Percentiles rank a stretch among this genome's conserved stretches.
Evolutionary conservation across 2,329 filamentous ascomycete species (phyloP).

Genomic region (Conoideocrella luteorostrata): DNA sequence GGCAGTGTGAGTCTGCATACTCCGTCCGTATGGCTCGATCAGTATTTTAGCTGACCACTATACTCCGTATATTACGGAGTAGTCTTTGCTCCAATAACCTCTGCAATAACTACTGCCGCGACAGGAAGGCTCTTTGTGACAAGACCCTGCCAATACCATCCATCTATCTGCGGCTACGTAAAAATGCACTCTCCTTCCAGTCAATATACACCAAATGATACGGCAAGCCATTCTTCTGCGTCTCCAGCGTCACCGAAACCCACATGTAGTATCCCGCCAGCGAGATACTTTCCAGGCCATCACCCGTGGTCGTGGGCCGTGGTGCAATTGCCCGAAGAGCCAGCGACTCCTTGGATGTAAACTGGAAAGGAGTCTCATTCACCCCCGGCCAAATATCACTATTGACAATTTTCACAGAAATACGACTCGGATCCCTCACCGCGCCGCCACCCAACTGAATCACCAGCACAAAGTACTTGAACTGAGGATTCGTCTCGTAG

Average conservation of each 20-base stretch:
- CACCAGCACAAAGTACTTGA: conserved; percentile 3
- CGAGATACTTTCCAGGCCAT: neutral
- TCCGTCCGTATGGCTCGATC: too few relatives aligned
- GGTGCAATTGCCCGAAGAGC: neutral
- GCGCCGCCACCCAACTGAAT: neutral
- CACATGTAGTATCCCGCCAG: neutral
- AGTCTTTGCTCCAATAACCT: too few relatives aligned
- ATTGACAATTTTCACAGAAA: neutral
- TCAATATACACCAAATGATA: neutral
- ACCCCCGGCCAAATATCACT: neutral
- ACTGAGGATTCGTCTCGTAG: neutral
- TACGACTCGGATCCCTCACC: neutral
- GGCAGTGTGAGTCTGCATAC: too few relatives aligned
- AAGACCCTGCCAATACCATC: too few relatives aligned
- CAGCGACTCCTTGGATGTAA: neutral
- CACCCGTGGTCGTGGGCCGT: neutral
- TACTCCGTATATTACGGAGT: too few relatives aligned
- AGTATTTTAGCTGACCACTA: too few relatives aligned
- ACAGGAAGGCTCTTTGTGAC: too few relatives aligned
- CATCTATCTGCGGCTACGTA: too few relatives aligned
- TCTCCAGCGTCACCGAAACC: neutral
- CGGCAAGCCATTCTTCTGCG: conserved; percentile 1
- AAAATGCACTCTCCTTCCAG: neutral
- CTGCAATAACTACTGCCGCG: too few relatives aligned
- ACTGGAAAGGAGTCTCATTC: neutral